Evolutionary conservation across 2,329 filamentous ascomycete genomes (phyloP).

Genomic region (Hymenoscyphus fraxineus): DNA sequence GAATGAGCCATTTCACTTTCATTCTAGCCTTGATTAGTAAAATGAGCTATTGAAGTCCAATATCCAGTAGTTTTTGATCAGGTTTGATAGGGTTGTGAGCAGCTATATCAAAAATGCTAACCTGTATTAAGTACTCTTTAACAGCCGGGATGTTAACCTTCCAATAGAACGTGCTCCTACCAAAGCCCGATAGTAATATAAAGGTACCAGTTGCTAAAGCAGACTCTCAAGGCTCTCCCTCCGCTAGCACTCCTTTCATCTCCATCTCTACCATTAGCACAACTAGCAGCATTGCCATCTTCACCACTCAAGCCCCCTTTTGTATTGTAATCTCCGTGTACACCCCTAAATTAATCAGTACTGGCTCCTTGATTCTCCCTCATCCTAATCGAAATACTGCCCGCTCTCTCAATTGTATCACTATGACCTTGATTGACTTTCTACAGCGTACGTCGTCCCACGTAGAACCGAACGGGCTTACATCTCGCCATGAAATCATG

Average conservation of each 20-base stretch:
- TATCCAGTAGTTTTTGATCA: no score
- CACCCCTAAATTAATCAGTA: not conserved
- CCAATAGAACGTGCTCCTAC: not conserved
- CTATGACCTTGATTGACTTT: not conserved
- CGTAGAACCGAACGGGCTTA: not conserved
- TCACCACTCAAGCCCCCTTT: not conserved
- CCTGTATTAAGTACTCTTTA: no score
- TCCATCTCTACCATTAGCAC: no score
- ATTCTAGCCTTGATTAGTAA: not conserved
- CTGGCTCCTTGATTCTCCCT: not conserved
- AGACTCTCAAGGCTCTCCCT: not conserved
- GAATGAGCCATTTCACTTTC: not conserved
- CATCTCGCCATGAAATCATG: not conserved
- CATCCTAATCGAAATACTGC: not conserved
- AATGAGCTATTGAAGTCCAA: not conserved
- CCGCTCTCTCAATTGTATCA: not conserved
- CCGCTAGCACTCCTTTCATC: not conserved
- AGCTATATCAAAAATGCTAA: no score
- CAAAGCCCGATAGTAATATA: not conserved
- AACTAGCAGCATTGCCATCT: not conserved
- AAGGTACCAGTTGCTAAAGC: not conserved
- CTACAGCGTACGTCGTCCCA: not conserved
- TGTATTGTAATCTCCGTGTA: not conserved
- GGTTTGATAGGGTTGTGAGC: no score
- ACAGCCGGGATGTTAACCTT: not conserved